phyloP scores from a whole-genome alignment of 768 basidiomycete species.

The Guyanaporus albipodus region DNA sequence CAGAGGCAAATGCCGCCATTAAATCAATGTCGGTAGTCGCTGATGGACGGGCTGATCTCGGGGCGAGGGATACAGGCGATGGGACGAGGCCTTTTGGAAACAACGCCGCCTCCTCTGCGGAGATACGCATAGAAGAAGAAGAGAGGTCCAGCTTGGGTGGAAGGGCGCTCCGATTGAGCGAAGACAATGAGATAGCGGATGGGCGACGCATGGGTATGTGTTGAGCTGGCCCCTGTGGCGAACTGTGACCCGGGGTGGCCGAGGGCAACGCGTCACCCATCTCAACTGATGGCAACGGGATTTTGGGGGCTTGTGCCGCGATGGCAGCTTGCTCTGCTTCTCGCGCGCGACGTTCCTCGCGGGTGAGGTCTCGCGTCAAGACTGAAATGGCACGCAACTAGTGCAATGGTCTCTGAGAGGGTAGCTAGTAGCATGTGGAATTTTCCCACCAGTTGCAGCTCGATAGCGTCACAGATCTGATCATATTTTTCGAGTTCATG shows the following conservation, averaged over 20 bases:
- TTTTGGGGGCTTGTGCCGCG: slow-evolving; percentile 27
- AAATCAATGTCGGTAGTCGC: slow-evolving; percentile 58
- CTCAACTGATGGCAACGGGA: slow-evolving; percentile 23
- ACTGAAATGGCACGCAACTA: slow-evolving; percentile 71
- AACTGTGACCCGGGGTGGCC: slow-evolving; percentile 33
- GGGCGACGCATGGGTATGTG: slow-evolving; percentile 49
- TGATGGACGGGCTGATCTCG: slow-evolving; percentile 66
- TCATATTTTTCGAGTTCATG: slow-evolving; percentile 77
- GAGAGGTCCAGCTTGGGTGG: slow-evolving; percentile 81
- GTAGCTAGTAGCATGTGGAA: not conserved
- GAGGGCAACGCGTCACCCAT: slow-evolving; percentile 23
- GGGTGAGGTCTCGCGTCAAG: slow-evolving; percentile 63
- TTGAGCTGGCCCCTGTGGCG: slow-evolving; percentile 29
- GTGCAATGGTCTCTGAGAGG: not conserved
- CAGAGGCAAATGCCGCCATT: slow-evolving; percentile 56
- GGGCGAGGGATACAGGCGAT: slow-evolving; percentile 79
- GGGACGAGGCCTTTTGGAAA: slow-evolving; percentile 56
- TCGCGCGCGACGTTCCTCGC: slow-evolving; percentile 53
- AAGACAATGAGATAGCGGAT: slow-evolving; percentile 77
- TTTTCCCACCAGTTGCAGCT: slow-evolving; percentile 59
- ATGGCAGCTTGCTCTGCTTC: slow-evolving; percentile 43
- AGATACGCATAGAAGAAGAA: slow-evolving; percentile 58
- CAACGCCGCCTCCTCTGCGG: slow-evolving; percentile 57
- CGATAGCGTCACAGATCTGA: slow-evolving; percentile 74
- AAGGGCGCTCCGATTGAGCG: slow-evolving; percentile 65